Base-by-base conservation (phyloP, 2,329 filamentous ascomycete species). In the Trichoderma afroharzianum region DNA sequence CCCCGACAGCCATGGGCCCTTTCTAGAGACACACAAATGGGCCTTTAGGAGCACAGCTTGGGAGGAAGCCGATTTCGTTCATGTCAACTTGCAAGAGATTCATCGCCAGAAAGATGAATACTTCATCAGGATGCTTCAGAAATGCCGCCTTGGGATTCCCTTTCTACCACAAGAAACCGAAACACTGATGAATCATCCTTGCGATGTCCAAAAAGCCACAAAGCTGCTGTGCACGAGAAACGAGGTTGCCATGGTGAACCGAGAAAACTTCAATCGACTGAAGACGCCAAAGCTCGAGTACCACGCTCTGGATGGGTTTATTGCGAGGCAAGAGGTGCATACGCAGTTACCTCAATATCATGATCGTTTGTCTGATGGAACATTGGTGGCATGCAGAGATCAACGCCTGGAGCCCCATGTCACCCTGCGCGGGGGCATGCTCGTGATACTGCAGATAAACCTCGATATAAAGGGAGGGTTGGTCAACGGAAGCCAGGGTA, bases 11-110 rank as follows among this genome's bases (percentile, higher is more conserved):
- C 69, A 71, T 12, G 69, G 69, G 3, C 69, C 69, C 1, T 71
- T 71, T 24, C 3, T 15, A 4, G 85, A 88, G 33, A 79, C 78
- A n/a, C 85, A 91, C 14, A 89, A 88, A 74, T 91, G 88, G 86
- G 89, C 88, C 0, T 91, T 91, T 75, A 80, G 82, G 28, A 89
- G 87, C 73, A 68, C 78, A 2, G 85, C 84, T 0, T 92, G 89
- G 90, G 71, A 80, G n/a, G 80, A 86, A 61, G 88, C 87, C 73
- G 74, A 85, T 2, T 90, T 91, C 74, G 77, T 77, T 2, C 82
- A 88, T 70, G 80, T 90, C 3, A 82, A 88, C 7, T 80, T 91
- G 0, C 84, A 80, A 3, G 81, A 85, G 12, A 87, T 91, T 6
- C 88, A 90, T 76, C 84, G 89, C 6, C 89, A 91, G 72, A 84